A percentile compares a stretch with the other conserved stretches of the same genome.
Evolutionary conservation across 1,284 basidiomycete species (phyloP).

Genomic region (Ceratobasidium sp.): DNA sequence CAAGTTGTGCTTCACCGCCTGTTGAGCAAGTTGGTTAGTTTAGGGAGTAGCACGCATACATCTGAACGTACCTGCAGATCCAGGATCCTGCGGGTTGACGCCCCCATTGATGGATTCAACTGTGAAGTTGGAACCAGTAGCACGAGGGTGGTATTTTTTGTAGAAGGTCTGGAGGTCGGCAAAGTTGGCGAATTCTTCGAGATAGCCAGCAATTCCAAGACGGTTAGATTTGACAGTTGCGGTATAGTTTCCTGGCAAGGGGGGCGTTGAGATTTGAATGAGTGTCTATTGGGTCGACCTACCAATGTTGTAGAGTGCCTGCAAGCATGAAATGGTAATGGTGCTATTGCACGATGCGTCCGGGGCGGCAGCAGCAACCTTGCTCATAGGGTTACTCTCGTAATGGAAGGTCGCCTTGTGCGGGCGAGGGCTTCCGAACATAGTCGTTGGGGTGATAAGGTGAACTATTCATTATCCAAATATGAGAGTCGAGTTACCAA

Average conservation of each 20-base stretch:
- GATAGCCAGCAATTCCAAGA: conserved; percentile 62
- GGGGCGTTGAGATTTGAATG: neutral
- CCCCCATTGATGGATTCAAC: conserved; percentile 64
- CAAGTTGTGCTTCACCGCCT: conserved; percentile 74
- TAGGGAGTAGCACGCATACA: neutral
- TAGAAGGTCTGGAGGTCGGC: conserved; percentile 66
- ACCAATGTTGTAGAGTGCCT: conserved; percentile 63
- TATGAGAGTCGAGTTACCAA: neutral
- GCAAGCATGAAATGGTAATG: conserved; percentile 58
- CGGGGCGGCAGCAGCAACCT: conserved; percentile 49
- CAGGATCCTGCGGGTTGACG: conserved; percentile 28
- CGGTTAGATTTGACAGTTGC: conserved; percentile 24
- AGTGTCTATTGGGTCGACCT: neutral
- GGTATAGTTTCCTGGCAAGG: conserved; percentile 16
- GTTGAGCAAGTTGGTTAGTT: conserved; percentile 12
- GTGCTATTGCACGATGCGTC: conserved; percentile 59
- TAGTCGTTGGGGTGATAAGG: conserved; percentile 77
- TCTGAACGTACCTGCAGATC: conserved; percentile 24
- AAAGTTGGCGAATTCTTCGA: conserved; percentile 65
- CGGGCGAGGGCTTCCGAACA: conserved; percentile 67
- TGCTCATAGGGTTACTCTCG: conserved; percentile 50
- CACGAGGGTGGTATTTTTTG: conserved; percentile 61
- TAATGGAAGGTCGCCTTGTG: conserved; percentile 61
- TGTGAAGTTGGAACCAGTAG: conserved; percentile 59
- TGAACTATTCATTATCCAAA: conserved; percentile 54